Evolutionary conservation across 2,329 filamentous ascomycete species (phyloP).

Genomic region (Scedosporium minutisporum): DNA sequence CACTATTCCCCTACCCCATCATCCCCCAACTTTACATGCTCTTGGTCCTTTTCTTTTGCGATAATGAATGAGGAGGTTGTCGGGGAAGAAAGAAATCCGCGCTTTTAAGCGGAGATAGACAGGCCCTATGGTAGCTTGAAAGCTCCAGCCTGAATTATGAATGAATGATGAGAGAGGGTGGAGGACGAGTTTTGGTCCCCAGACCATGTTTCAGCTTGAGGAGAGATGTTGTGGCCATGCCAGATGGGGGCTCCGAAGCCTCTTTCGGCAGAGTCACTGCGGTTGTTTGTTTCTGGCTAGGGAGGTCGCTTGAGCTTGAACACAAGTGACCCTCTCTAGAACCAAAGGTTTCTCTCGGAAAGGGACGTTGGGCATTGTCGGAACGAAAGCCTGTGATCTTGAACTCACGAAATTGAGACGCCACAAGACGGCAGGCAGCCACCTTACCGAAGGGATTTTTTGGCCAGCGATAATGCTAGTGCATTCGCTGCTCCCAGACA

Average conservation of each 20-base stretch:
- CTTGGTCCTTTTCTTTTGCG: background rate
- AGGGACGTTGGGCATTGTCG: background rate
- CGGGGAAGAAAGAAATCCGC: conserved; percentile 10
- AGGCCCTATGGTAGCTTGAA: conserved; percentile 55
- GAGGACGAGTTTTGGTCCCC: background rate
- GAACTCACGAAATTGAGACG: background rate
- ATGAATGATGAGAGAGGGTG: background rate
- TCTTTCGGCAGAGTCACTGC: background rate
- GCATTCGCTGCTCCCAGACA: background rate
- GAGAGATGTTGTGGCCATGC: background rate
- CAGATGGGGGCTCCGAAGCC: background rate
- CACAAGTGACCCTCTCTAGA: background rate
- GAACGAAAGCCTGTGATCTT: background rate
- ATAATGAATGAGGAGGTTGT: background rate
- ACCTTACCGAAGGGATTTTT: background rate
- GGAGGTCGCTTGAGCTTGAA: background rate
- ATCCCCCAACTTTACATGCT: background rate
- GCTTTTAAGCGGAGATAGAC: conserved; percentile 20
- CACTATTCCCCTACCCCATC: background rate
- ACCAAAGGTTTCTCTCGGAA: background rate
- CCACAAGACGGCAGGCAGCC: background rate
- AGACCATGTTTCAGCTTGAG: background rate
- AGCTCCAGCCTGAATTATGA: conserved; percentile 44
- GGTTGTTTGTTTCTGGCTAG: background rate
- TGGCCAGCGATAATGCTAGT: background rate